These are phyloP conservation scores for Neophaeococcomyces mojaviensis DNA, from an alignment of 2,329 filamentous ascomycete species.

Conservation along the genomic window DNA sequence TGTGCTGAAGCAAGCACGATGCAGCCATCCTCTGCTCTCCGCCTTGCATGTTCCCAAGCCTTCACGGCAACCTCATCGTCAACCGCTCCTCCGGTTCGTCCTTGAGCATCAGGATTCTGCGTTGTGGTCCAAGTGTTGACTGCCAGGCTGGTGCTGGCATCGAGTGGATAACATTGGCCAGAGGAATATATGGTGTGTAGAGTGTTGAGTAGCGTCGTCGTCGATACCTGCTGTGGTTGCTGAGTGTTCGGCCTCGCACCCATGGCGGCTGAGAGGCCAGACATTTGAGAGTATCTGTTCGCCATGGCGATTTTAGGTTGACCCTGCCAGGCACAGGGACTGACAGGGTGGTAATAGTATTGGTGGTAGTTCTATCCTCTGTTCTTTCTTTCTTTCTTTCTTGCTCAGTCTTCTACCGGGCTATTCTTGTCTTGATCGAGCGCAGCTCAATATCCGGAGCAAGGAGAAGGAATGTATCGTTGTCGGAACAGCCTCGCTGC, in stretches of 20 bases:
- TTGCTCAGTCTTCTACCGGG: not conserved
- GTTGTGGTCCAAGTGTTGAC: slow-evolving; percentile 95
- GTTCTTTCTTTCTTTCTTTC: not conserved
- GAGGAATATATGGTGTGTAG: slow-evolving; percentile 83
- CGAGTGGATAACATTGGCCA: slow-evolving; percentile 74
- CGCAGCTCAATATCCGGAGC: not conserved
- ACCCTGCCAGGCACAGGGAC: slow-evolving; percentile 15
- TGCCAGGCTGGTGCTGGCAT: slow-evolving; percentile 82
- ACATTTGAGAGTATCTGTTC: slow-evolving; percentile 56
- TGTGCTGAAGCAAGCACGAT: slow-evolving; percentile 85
- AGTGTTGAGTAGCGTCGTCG: slow-evolving; percentile 84
- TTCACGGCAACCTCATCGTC: slow-evolving; percentile 69
- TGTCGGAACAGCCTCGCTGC: not conserved
- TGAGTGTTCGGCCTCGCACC: slow-evolving; percentile 53
- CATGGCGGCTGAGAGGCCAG: slow-evolving; percentile 52
- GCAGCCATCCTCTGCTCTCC: slow-evolving; percentile 90
- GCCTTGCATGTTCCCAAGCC: slow-evolving; percentile 93
- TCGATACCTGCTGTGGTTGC: slow-evolving; percentile 74
- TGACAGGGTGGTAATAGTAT: slow-evolving; percentile 13
- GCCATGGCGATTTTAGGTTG: slow-evolving; percentile 38
- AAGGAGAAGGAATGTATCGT: not conserved
- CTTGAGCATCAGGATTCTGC: slow-evolving; percentile 60
- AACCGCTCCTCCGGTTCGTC: slow-evolving; percentile 66
- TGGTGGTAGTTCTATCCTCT: too few species aligned
- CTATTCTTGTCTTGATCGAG: not conserved